These are phyloP conservation scores for Fusarium begoniae DNA, from an alignment of 2,329 filamentous ascomycete genomes.

Conservation along the genomic window DNA sequence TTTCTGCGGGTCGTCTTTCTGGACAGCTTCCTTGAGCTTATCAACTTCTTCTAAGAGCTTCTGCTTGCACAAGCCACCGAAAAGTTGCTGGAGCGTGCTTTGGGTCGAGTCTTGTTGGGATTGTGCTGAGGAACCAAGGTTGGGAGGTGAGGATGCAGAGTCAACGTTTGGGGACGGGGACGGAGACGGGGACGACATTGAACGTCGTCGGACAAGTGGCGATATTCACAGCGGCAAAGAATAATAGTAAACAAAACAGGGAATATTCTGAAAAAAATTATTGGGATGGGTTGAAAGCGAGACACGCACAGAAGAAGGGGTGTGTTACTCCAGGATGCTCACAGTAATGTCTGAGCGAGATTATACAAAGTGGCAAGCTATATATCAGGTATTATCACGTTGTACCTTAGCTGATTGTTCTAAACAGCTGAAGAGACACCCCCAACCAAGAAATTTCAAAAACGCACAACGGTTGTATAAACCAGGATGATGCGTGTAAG, in stretches of 20 bases:
- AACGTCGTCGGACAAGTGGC: constrained; percentile 21
- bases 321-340: constrained; percentile 22
- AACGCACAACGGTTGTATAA: constrained; percentile 3
- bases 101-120: constrained; percentile 21
- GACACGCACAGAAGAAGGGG: constrained; percentile 19
- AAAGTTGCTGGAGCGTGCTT: constrained; percentile 36
- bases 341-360: constrained; percentile 14
- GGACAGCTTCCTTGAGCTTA: constrained; percentile 39
- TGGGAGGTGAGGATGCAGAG: constrained; percentile 16
- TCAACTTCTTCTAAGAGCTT: constrained; percentile 40
- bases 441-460: constrained; percentile 12
- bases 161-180: constrained; percentile 22
- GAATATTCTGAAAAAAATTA: constrained; percentile 17
- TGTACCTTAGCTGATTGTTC: background rate
- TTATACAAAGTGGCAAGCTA: constrained; percentile 24
- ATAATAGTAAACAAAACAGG: constrained; percentile 13
- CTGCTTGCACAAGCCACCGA: constrained; percentile 37
- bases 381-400: constrained; percentile 4
- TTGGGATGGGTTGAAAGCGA: constrained; percentile 18
- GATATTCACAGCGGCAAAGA: constrained; percentile 24
- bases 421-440: background rate
- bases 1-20: constrained; percentile 40
- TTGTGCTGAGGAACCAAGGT: constrained; percentile 11
- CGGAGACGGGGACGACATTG: constrained; percentile 36
- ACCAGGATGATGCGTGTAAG: constrained; percentile 27